Conservation (phyloP, 331 rosid species). For the Phaseolus coccineus region DNA sequence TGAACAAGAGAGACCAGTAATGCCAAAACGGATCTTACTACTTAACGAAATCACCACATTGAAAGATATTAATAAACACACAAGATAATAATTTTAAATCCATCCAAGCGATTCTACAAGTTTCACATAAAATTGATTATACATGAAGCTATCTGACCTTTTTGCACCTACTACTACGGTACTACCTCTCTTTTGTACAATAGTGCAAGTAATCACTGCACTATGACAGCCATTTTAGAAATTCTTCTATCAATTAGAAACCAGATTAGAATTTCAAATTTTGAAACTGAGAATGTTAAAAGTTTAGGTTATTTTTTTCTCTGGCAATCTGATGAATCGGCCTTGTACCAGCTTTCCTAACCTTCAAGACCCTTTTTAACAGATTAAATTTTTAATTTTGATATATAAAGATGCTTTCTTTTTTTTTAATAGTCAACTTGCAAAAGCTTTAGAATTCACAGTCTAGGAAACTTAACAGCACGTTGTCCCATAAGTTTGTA, state of each 20-base stretch:
- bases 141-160: background rate
- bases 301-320: background rate
- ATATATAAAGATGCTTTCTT: background rate
- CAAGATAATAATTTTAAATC: conserved; percentile 14
- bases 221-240: background rate
- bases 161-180: conserved; percentile 6
- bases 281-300: background rate
- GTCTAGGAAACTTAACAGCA: conserved; percentile 9
- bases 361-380: background rate
- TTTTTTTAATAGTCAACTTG: background rate
- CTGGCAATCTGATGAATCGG: conserved; percentile 4
- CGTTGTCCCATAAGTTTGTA: background rate
- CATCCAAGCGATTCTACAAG: conserved; percentile 1
- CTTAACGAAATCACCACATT: background rate
- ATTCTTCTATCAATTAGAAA: background rate
- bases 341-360: background rate
- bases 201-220: background rate
- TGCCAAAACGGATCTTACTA: conserved; percentile 28
- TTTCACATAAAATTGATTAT: conserved; percentile 11
- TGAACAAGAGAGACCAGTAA: conserved; percentile 26
- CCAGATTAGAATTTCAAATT: conserved; percentile 4
- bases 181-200: conserved; percentile 3
- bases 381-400: background rate
- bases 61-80: background rate
- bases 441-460: background rate